A percentile compares a stretch with the other conserved stretches of the same genome.
Conservation (phyloP, 116 monocot species). For the Posidonia oceanica region DNA sequence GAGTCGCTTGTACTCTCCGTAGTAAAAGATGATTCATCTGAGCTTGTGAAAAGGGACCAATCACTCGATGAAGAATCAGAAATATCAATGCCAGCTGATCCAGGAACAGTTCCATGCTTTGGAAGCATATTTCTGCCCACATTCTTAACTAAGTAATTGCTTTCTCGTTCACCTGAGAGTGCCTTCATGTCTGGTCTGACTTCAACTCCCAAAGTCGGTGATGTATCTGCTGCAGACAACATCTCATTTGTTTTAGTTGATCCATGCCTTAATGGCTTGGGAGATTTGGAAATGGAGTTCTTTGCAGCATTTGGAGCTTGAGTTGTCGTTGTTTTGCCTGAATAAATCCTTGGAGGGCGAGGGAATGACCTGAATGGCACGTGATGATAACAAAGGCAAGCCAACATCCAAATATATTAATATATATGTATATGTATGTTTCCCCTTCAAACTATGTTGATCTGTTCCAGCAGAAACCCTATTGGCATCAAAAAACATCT, state of each 20-base stretch:
- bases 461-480: too few relatives aligned
- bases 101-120: neutral
- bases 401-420: too few relatives aligned
- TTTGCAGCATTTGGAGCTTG: slow-evolving; percentile 9
- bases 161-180: neutral
- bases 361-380: slow-evolving; percentile 50
- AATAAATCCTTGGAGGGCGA: slow-evolving; percentile 51
- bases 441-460: too few relatives aligned
- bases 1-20: slow-evolving; percentile 83
- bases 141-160: neutral
- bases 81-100: slow-evolving; percentile 1
- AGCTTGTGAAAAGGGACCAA: slow-evolving; percentile 90
- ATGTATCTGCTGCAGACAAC: neutral
- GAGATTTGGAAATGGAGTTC: slow-evolving; percentile 11
- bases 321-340: slow-evolving; percentile 9
- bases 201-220: neutral
- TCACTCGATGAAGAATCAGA: slow-evolving; percentile 60
- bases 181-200: slow-evolving; percentile 4
- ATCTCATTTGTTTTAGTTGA: neutral
- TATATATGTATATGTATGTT: too few relatives aligned
- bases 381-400: neutral
- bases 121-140: neutral
- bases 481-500: too few relatives aligned
- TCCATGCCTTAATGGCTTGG: slow-evolving; percentile 19
- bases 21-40: slow-evolving; percentile 91